Evolutionary conservation across 1,139 yeast genomes (phyloP).

Genomic region (Geotrichum siamense): DNA sequence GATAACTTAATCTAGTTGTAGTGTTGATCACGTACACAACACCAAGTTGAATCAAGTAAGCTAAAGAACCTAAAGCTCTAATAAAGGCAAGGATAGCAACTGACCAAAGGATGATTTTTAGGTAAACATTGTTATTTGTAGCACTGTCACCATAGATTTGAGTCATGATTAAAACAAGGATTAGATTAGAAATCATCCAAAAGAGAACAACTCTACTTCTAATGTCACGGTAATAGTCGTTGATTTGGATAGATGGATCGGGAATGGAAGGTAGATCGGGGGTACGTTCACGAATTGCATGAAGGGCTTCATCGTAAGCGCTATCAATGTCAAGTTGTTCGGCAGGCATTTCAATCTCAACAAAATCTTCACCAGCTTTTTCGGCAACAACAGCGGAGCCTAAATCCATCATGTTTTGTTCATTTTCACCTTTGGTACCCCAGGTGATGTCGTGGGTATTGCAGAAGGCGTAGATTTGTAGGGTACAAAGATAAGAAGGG

Average conservation of each 20-base stretch:
- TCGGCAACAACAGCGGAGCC: conserved; percentile 58
- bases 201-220: conserved; percentile 88
- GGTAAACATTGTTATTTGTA: conserved; percentile 62
- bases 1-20: neutral
- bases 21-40: conserved; percentile 31
- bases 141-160: conserved; percentile 67
- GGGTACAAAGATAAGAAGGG: conserved; percentile 86
- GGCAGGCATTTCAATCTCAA: conserved; percentile 82
- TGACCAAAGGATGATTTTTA: conserved; percentile 81
- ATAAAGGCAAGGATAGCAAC: conserved; percentile 76
- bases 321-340: conserved; percentile 89
- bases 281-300: conserved; percentile 67
- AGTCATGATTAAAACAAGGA: conserved; percentile 77
- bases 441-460: conserved; percentile 94
- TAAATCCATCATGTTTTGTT: conserved; percentile 50
- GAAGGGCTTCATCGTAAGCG: conserved; percentile 69
- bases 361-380: conserved; percentile 49
- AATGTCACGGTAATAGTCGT: conserved; percentile 89
- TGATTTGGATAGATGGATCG: conserved; percentile 51
- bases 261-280: conserved; percentile 43
- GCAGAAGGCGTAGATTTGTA: conserved; percentile 91
- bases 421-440: conserved; percentile 94
- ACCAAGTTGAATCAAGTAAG: conserved; percentile 48
- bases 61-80: conserved; percentile 70
- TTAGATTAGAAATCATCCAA: conserved; percentile 78